Evolutionary conservation across 305 asterid species (phyloP), one percentile per base, ranked within the genome.

Genomic region (Solanum hybrid): DNA sequence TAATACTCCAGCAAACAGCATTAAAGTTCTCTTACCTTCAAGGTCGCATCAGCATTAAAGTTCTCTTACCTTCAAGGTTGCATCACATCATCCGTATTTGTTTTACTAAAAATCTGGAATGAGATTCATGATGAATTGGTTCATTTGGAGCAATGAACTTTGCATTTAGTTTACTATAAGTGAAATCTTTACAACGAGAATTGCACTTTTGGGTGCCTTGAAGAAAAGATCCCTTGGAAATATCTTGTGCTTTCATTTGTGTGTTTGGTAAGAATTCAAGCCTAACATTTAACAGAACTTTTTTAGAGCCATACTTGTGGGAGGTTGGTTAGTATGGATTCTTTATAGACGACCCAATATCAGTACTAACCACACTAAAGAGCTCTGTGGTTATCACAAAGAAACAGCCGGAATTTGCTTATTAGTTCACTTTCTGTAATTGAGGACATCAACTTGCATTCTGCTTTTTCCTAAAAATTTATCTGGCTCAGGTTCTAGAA

Each of bases 11-110:
- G 61, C 86, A 37, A 57, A 37, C 61, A n/a, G 22, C 22, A n/a
- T 79, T 79, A 36, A 79, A n/a, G 86, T 79, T 79, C 85, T 79
- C 85, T 79, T 79, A 22, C 85, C 85, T 36, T 79, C 57, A 79
- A 79, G 85, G 31, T 79, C 22, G 22, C 57, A 79, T 79, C 85
- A 79, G 61, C 57, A 79, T 61, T 61, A 61, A 61, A 61, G 72
- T 61, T 61, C 57, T 79, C 85, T 79, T 79, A 36, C 61, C 32
- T 79, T 79, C 85, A 79, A 79, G 85, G 57, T 79, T 8, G 61
- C 57, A 79, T 79, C 31, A 34, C 51, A 4, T 24, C 57, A 79
- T 79, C 57, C 10, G 10, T 79, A 22, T 34, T 79, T 10, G 51
- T 11, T 79, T 34, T 10, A 34, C 31, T 79, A 79, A 13, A 79